A percentile compares a stretch with the other conserved stretches of the same genome.
Evolutionary conservation across 257 asterid species (phyloP).

Genomic region (Parsonsia alboflavescens): DNA sequence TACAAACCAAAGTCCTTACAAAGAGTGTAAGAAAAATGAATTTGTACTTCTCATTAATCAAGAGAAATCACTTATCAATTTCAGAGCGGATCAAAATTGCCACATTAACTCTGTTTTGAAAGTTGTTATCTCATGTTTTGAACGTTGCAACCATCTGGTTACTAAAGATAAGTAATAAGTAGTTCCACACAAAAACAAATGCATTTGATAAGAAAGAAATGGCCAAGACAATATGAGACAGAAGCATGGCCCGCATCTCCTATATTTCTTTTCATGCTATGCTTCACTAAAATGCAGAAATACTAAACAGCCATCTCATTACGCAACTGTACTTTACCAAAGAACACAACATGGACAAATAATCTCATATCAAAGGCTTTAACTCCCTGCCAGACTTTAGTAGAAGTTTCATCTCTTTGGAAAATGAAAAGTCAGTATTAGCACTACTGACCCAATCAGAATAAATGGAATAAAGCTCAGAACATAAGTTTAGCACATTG

Average conservation of each 20-base stretch:
- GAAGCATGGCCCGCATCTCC: background rate
- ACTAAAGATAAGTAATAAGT: background rate
- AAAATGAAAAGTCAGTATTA: background rate
- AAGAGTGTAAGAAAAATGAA: too few relatives aligned
- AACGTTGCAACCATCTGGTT: background rate
- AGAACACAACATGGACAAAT: background rate
- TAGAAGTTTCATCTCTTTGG: background rate
- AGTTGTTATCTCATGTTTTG: background rate
- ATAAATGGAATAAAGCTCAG: background rate
- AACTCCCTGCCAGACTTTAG: background rate
- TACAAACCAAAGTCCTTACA: background rate
- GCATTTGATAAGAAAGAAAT: background rate
- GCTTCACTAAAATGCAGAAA: background rate
- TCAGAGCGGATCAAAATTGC: too few relatives aligned
- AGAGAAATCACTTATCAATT: too few relatives aligned
- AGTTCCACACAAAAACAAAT: background rate
- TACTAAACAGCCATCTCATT: background rate
- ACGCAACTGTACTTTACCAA: background rate
- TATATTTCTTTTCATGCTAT: background rate
- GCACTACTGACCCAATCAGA: background rate
- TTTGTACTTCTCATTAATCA: too few relatives aligned
- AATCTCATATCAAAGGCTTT: background rate
- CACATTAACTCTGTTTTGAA: too few relatives aligned
- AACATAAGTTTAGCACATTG: background rate
- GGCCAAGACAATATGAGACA: background rate